Evolutionary conservation across 2,329 filamentous ascomycete species (phyloP), one percentile per base, ranked within the genome.

Genomic region (Arthrinium puccinioides): DNA sequence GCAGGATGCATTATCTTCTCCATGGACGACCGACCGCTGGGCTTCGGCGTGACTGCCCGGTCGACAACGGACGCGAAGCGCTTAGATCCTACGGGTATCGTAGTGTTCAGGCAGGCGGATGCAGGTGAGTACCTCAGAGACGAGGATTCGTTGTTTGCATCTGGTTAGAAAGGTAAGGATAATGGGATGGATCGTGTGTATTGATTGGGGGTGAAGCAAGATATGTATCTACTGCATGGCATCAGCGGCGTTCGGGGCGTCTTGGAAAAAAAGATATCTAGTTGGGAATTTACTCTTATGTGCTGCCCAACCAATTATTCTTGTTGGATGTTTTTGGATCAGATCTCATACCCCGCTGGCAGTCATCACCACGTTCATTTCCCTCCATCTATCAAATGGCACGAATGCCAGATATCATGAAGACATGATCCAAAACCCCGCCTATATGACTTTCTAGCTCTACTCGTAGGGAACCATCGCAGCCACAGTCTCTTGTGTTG

Each of bases 91-190:
- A 98, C 92, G 0, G 87, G 83, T 9, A 83, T 96, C 43, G 83
- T 87, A 9, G 83, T 84, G 38, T 97, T 96, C 64, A 74, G 90
- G 47, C 92, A 98, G 66, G 86, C 87, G 1, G 92, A 98, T 67
- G 84, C 86, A 50, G 92, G 92, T 51, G 90, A 97, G 66, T 98
- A 95, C 57, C 69, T 98, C 55, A 79, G 92, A 56, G 90, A 97
- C 52, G 79, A 83, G 59, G 77, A 81, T 55, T 78, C 74, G 39
- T 56, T 82, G 38, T 82, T 82, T 55, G 70, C 74, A 11, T 26
- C 23, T 21, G 67, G 70, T 40, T 74, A 56, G n/a, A 19, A 21
- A 21, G 21, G 18, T 24, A 9, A 24, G 16, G 25, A n/a, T n/a
- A n/a, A n/a, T n/a, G n/a, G 24, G 9, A 26, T 26, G 24, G n/a